These are phyloP conservation scores for Paradendryphiella salina DNA, from an alignment of 2,329 filamentous ascomycete species.

Conservation along the genomic window DNA sequence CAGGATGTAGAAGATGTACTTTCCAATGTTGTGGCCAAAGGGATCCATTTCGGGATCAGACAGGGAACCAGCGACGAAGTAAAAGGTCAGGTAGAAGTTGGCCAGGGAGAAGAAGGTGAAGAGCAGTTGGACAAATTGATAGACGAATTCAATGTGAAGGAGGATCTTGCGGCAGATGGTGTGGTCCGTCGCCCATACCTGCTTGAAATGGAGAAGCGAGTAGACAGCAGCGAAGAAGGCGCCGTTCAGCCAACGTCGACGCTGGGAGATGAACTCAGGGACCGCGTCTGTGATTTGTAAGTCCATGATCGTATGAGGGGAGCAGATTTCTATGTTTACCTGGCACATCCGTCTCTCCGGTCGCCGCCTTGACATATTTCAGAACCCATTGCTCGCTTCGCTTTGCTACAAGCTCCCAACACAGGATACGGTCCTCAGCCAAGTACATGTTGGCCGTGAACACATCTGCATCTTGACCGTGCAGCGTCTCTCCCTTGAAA, in stretches of 20 bases:
- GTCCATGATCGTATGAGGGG: not conserved
- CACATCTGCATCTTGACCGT: slow-evolving; percentile 93
- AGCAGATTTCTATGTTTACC: slow-evolving; percentile 59
- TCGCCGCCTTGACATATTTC: slow-evolving; percentile 96
- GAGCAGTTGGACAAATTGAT: slow-evolving; percentile 87
- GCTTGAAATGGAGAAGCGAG: slow-evolving; percentile 90
- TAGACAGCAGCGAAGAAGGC: slow-evolving; percentile 99
- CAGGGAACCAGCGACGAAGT: slow-evolving; percentile 92
- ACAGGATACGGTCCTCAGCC: slow-evolving; percentile 85
- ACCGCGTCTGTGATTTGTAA: slow-evolving; percentile 67
- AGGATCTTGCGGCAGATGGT: slow-evolving; percentile 85
- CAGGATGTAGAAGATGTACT: slow-evolving; percentile 82
- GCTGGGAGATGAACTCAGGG: slow-evolving; percentile 95
- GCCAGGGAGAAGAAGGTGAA: slow-evolving; percentile 98
- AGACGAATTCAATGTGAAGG: slow-evolving; percentile 91
- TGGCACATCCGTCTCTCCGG: slow-evolving; percentile 96
- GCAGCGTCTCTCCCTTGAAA: slow-evolving; percentile 97
- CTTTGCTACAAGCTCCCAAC: slow-evolving; percentile 96
- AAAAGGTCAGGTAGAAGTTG: slow-evolving; percentile 99
- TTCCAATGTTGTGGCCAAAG: slow-evolving; percentile 84
- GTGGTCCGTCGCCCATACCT: slow-evolving; percentile 93
- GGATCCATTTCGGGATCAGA: slow-evolving; percentile 80
- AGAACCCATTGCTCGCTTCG: slow-evolving; percentile 92
- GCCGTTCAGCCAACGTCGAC: slow-evolving; percentile 95
- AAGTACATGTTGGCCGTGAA: slow-evolving; percentile 98